phyloP scores from a whole-genome alignment of 2,329 filamentous ascomycete species.

The Botrytis byssoidea region DNA sequence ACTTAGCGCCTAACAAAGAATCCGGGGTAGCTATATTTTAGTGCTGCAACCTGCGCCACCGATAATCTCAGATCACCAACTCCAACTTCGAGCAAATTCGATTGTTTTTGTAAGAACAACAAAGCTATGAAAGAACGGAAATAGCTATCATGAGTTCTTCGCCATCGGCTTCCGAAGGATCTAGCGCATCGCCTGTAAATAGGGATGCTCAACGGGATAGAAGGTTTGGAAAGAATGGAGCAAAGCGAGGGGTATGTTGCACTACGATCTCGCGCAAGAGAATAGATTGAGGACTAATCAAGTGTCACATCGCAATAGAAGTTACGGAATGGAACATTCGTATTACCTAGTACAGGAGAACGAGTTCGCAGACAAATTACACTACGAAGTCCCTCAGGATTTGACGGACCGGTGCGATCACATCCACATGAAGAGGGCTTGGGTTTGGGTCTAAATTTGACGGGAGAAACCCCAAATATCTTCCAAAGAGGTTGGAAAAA shows the following conservation, averaged over 20 bases:
- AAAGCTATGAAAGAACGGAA: slow-evolving; percentile 17
- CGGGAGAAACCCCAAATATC: slow-evolving; percentile 31
- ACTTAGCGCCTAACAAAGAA: slow-evolving; percentile 5
- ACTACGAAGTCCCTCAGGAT: slow-evolving; percentile 55
- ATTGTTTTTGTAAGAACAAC: background rate
- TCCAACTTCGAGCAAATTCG: background rate
- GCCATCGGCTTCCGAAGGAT: slow-evolving; percentile 11
- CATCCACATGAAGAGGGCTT: slow-evolving; percentile 20
- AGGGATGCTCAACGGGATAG: slow-evolving; percentile 17
- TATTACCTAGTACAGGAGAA: slow-evolving; percentile 83
- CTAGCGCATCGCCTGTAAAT: background rate
- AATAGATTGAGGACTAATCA: slow-evolving; percentile 19
- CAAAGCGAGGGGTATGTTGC: slow-evolving; percentile 19
- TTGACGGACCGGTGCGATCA: slow-evolving; percentile 26
- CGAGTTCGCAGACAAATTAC: slow-evolving; percentile 78
- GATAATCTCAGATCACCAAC: background rate
- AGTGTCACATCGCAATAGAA: slow-evolving; percentile 48
- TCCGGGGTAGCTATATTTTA: slow-evolving; percentile 12
- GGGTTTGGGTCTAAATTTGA: slow-evolving; percentile 14
- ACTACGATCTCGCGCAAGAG: slow-evolving; percentile 31
- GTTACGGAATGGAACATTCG: slow-evolving; percentile 81
- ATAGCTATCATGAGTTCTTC: slow-evolving; percentile 15
- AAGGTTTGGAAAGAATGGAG: slow-evolving; percentile 15
- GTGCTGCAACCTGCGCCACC: slow-evolving; percentile 1
- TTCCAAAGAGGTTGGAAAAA: slow-evolving; percentile 39